Evolutionary conservation across 1,284 basidiomycete species (phyloP).

Genomic region (Leccinum angustisporum): DNA sequence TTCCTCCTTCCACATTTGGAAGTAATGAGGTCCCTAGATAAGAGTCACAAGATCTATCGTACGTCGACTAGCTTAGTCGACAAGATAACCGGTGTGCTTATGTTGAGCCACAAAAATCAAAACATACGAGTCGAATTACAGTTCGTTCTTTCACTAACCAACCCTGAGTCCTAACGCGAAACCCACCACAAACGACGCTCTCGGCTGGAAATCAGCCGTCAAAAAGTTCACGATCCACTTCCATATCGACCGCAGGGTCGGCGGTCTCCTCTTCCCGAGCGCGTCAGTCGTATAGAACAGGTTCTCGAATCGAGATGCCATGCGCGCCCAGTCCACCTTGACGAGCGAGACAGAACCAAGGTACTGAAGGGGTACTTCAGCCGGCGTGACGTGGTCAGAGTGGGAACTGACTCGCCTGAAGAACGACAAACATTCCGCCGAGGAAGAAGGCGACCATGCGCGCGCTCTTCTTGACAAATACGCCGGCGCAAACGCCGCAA

Average conservation of each 20-base stretch:
- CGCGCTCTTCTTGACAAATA: slow-evolving; percentile 94
- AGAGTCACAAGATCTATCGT: not conserved
- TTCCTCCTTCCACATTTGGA: slow-evolving; percentile 28
- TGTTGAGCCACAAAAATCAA: not conserved
- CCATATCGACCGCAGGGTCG: slow-evolving; percentile 68
- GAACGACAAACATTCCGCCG: slow-evolving; percentile 82
- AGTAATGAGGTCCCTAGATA: not conserved
- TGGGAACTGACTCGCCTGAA: slow-evolving; percentile 61
- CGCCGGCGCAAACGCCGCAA: slow-evolving; percentile 84
- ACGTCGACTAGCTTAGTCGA: not conserved
- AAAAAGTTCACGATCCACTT: slow-evolving; percentile 81
- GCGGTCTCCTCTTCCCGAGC: slow-evolving; percentile 51
- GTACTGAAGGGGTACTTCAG: slow-evolving; percentile 54
- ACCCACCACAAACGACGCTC: slow-evolving; percentile 75
- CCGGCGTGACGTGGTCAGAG: not conserved
- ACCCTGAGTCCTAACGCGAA: slow-evolving; percentile 68
- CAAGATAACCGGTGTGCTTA: not conserved
- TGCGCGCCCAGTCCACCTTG: slow-evolving; percentile 75
- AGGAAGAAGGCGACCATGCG: slow-evolving; percentile 81
- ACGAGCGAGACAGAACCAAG: slow-evolving; percentile 69
- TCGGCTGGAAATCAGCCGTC: slow-evolving; percentile 88
- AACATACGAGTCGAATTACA: not conserved
- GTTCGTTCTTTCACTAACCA: slow-evolving; percentile 39
- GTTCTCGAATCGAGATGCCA: slow-evolving; percentile 68
- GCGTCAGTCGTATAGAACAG: slow-evolving; percentile 67